Percentiles rank a stretch among this genome's conserved stretches.
Conservation (phyloP, 2,329 filamentous ascomycete genomes). For the Trichoderma koningii region DNA sequence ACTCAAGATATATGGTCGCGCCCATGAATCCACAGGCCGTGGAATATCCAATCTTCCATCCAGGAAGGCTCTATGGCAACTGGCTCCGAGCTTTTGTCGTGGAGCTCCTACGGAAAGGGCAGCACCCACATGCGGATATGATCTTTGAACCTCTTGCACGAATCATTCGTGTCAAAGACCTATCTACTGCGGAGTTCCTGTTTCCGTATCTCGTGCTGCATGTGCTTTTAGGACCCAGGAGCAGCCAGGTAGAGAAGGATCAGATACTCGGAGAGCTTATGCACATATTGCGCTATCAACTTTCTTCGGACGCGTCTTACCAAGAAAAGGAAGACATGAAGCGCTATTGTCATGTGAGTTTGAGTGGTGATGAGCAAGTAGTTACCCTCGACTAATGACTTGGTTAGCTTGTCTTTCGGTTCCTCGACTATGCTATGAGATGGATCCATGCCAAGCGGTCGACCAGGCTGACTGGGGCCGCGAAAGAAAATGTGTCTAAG, state of each 20-base stretch:
- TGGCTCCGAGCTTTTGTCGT: slow-evolving; percentile 83
- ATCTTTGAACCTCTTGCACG: slow-evolving; percentile 81
- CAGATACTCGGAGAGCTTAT: slow-evolving; percentile 74
- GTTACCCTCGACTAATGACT: slow-evolving; percentile 30
- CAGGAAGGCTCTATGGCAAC: slow-evolving; percentile 67
- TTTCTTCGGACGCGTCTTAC: slow-evolving; percentile 54
- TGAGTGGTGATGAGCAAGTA: background rate
- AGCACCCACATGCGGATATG: slow-evolving; percentile 70
- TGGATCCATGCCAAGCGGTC: slow-evolving; percentile 78
- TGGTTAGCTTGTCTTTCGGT: slow-evolving; percentile 76
- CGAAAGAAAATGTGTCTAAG: slow-evolving; percentile 52
- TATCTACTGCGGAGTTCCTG: slow-evolving; percentile 83
- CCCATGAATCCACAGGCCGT: slow-evolving; percentile 58
- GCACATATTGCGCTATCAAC: slow-evolving; percentile 67
- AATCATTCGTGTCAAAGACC: slow-evolving; percentile 81
- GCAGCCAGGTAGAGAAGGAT: slow-evolving; percentile 60
- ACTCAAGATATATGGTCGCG: slow-evolving; percentile 76
- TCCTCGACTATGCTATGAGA: slow-evolving; percentile 86
- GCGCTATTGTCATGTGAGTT: slow-evolving; percentile 78
- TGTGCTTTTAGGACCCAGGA: slow-evolving; percentile 70
- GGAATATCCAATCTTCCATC: slow-evolving; percentile 77
- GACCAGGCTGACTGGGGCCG: slow-evolving; percentile 38
- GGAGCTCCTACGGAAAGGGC: slow-evolving; percentile 77
- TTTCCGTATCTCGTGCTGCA: slow-evolving; percentile 87
- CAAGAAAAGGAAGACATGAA: slow-evolving; percentile 74